Evolutionary conservation across 768 basidiomycete species (phyloP).

Genomic region (Suillus subalutaceus): DNA sequence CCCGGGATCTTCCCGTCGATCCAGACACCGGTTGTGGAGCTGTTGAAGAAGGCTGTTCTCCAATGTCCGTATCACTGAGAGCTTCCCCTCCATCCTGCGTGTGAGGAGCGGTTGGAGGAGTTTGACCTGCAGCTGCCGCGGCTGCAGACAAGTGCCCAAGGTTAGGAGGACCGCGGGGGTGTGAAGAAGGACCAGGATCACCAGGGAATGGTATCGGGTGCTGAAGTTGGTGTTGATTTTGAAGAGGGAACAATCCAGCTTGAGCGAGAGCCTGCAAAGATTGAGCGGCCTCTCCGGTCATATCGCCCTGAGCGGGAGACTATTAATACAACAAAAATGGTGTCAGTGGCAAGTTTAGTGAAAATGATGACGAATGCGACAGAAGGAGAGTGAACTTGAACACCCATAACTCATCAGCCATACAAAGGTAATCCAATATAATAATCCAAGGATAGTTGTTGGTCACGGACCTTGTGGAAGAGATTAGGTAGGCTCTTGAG

Average conservation of each 20-base stretch:
- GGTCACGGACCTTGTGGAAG: conserved; percentile 55
- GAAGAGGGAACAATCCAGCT: conserved; percentile 36
- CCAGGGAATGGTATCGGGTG: conserved; percentile 32
- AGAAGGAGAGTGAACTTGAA: conserved; percentile 15
- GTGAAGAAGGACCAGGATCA: conserved; percentile 74
- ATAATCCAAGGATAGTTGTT: conserved; percentile 7
- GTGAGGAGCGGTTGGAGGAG: conserved; percentile 26
- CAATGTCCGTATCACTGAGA: conserved; percentile 31
- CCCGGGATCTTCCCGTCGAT: conserved; percentile 44
- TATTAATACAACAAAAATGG: conserved; percentile 21
- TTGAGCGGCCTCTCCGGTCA: conserved; percentile 65
- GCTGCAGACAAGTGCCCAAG: conserved; percentile 58
- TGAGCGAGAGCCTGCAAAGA: conserved; percentile 58
- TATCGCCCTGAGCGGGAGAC: conserved; percentile 50
- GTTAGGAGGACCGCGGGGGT: conserved; percentile 68
- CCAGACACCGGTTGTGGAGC: conserved; percentile 32
- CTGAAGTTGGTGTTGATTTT: conserved; percentile 36
- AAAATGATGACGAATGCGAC: neutral
- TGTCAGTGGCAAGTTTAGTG: neutral
- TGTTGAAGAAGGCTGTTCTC: conserved; percentile 24
- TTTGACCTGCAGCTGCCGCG: conserved; percentile 48
- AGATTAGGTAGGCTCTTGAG: conserved; percentile 58
- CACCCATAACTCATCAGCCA: neutral
- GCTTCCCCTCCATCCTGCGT: conserved; percentile 23
- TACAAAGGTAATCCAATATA: conserved; percentile 1